phyloP scores from a whole-genome alignment of 1,139 yeast genomes.

The Candida neerlandica region DNA sequence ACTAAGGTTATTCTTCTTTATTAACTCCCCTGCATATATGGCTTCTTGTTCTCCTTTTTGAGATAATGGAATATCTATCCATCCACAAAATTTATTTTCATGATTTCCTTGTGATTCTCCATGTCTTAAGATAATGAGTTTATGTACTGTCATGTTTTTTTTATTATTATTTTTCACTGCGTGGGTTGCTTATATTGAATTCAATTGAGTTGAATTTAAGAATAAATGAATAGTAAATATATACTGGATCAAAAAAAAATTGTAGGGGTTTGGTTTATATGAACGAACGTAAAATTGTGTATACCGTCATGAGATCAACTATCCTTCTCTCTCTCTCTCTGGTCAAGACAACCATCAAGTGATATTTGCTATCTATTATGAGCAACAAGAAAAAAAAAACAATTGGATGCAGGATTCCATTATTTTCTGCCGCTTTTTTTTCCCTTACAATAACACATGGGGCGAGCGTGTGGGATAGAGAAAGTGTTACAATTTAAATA shows the following conservation, averaged over 20 bases:
- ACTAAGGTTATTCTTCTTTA: slow-evolving; percentile 36
- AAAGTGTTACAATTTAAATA: not conserved
- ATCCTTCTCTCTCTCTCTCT: no score
- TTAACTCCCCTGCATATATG: slow-evolving; percentile 54
- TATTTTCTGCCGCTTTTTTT: not conserved
- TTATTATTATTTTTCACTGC: not conserved
- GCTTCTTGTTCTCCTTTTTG: slow-evolving; percentile 68
- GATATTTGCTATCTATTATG: not conserved
- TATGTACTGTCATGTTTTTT: slow-evolving; percentile 30
- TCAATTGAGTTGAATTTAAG: no score
- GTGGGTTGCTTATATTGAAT: not conserved
- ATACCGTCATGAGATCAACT: no score
- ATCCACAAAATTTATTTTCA: slow-evolving; percentile 73
- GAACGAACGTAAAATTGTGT: no score
- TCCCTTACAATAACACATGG: not conserved
- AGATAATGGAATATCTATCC: slow-evolving; percentile 75
- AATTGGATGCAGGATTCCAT: slow-evolving; percentile 2
- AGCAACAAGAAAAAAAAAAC: not conserved
- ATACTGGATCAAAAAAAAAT: no score
- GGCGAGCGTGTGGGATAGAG: not conserved
- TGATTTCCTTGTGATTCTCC: slow-evolving; percentile 79
- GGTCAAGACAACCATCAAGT: slow-evolving; percentile 1
- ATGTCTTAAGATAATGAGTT: slow-evolving; percentile 62
- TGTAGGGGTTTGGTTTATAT: no score
- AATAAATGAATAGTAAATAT: no score